phyloP scores from a whole-genome alignment of 352 stramenopile genomes.

The Phytopythium delawarense region DNA sequence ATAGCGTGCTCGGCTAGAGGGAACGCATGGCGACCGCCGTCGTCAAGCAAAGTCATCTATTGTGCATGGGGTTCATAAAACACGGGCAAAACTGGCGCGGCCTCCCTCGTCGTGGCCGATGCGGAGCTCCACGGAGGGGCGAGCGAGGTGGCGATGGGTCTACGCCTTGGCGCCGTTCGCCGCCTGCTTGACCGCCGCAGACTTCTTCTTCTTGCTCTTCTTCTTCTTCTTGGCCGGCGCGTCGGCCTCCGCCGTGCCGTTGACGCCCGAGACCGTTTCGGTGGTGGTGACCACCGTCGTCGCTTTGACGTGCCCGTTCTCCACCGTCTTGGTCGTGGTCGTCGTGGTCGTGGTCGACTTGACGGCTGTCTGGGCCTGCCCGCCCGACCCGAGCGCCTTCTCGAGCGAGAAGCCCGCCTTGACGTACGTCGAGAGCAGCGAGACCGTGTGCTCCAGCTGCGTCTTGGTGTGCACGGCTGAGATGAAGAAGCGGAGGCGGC shows the following conservation, averaged over 20 bases:
- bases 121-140: too few relatives aligned
- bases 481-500: slow-evolving; percentile 84
- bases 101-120: too few relatives aligned
- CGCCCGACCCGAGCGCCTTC: not conserved
- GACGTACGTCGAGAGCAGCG: slow-evolving; percentile 34
- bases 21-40: too few relatives aligned
- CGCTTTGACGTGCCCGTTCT: not conserved
- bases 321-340: not conserved
- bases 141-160: not conserved
- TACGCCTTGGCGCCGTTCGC: not conserved
- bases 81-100: too few relatives aligned
- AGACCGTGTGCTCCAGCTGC: slow-evolving; percentile 59
- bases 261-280: not conserved
- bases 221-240: slow-evolving; percentile 1
- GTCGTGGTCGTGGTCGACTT: not conserved
- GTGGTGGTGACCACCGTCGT: not conserved
- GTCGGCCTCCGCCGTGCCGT: not conserved
- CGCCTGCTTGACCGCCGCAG: not conserved
- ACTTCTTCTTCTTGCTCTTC: slow-evolving; percentile 2
- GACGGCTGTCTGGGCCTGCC: not conserved
- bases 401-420: slow-evolving; percentile 10
- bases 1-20: too few relatives aligned
- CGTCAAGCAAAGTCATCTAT: too few relatives aligned
- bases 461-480: slow-evolving; percentile 66
- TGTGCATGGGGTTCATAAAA: too few relatives aligned